Base-by-base conservation (phyloP, 192 early-diverging fungal species). In the Backusella parvicylindrica region DNA sequence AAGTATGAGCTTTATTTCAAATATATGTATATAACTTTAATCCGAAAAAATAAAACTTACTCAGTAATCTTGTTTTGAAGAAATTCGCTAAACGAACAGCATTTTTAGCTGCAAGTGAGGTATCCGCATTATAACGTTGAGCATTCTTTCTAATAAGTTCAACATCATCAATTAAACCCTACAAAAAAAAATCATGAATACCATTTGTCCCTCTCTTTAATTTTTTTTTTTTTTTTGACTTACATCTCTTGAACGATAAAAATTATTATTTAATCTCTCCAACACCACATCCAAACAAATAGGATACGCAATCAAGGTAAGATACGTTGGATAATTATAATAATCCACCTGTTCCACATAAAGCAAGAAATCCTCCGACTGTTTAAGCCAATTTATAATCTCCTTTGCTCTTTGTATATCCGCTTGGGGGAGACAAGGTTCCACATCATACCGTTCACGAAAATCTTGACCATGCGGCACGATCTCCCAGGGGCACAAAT, bases 91-190 rank as follows among this genome's bases (percentile, higher is more conserved):
- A 30, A 32, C 83, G 80, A 16, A 79, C 79, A 18, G 84, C 82
- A 70, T 78, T 80, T 32, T 84, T 74, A 18, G 80, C 67, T 6
- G 84, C 81, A 12, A 69, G 64, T 28, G 84, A 85, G 16, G 77
- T 76, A 6, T 88, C 85, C 23, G 90, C 85, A 65, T 94, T 94
- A 74, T 88, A 94, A 23, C 83, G 86, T 26, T 87, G 77, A 0
- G 91, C 92, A 81, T 94, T 92, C 32, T 86, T 85, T 41, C 83
- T 83, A 30, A 94, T 87, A 68, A 90, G 75, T 50, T 79, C 81
- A 13, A 94, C 81, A 76, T 94, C 93, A 72, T 87, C 91, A n/a
- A 86, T 72, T 16, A 94, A 84, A 1, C 91, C 89, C 80, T 83
- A 67, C 2, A 33, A 21, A 23, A 33, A 63, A 64, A 30, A n/a